phyloP scores from a whole-genome alignment of 331 rosid genomes.

The Prunus yedoensis region DNA sequence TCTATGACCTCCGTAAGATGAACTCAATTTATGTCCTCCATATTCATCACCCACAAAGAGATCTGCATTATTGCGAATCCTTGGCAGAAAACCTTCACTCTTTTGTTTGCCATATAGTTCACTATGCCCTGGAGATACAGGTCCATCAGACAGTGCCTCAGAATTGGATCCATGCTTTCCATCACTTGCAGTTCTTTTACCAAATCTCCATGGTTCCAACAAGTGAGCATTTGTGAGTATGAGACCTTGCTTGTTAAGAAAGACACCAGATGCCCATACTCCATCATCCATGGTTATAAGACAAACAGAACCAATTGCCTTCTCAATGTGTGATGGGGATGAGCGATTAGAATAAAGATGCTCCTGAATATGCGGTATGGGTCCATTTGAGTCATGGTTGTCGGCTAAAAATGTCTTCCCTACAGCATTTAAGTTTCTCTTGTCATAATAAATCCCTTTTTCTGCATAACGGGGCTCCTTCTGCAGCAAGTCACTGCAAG shows the following conservation, averaged over 20 bases:
- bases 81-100: conserved; percentile 29
- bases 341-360: conserved; percentile 35
- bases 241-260: conserved; percentile 77
- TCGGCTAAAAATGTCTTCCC: conserved; percentile 31
- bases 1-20: conserved; percentile 41
- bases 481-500: conserved; percentile 65
- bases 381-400: conserved; percentile 26
- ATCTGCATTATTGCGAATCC: conserved; percentile 24
- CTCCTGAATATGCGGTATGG: conserved; percentile 22
- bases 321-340: conserved; percentile 51
- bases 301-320: conserved; percentile 79
- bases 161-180: conserved; percentile 41
- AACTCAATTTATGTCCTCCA: conserved; percentile 32
- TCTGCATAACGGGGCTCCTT: conserved; percentile 42
- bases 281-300: conserved; percentile 85
- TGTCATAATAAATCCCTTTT: conserved; percentile 37
- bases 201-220: conserved; percentile 92
- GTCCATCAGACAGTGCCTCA: conserved; percentile 29
- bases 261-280: conserved; percentile 92
- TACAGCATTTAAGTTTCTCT: conserved; percentile 31
- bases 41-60: conserved; percentile 36
- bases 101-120: conserved; percentile 33
- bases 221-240: conserved; percentile 94
- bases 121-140: conserved; percentile 21
- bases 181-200: conserved; percentile 54